phyloP scores from a whole-genome alignment of 1,139 yeast species.

The Arxiozyma slooffiae region DNA sequence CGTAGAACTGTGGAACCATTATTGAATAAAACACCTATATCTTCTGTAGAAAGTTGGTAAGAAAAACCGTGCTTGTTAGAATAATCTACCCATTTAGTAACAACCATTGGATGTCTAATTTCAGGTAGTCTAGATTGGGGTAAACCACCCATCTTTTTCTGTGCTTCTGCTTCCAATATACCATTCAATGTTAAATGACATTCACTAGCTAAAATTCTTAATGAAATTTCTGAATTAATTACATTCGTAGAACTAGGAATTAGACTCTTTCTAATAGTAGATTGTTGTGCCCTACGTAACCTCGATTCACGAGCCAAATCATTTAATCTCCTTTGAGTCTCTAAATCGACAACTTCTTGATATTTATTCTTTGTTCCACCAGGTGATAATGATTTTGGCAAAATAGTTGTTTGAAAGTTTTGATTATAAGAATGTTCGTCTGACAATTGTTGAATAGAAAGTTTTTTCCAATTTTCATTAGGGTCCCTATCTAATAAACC shows the following conservation, averaged over 20 bases:
- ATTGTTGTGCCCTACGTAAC: conserved; percentile 29
- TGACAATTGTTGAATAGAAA: conserved; percentile 4
- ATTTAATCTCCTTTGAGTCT: conserved; percentile 27
- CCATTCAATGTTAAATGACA: conserved; percentile 37
- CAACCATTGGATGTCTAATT: conserved; percentile 57
- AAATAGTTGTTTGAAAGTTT: conserved; percentile 34
- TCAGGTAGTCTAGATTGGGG: conserved; percentile 27
- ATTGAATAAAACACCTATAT: conserved; percentile 84
- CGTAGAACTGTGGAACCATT: conserved; percentile 73
- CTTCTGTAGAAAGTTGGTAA: conserved; percentile 81
- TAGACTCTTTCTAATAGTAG: conserved; percentile 24
- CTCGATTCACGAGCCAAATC: conserved; percentile 30
- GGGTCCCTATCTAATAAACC: conserved; percentile 40
- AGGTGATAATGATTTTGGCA: conserved; percentile 87
- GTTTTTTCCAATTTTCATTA: conserved; percentile 32
- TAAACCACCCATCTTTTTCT: conserved; percentile 33
- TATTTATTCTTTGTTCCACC: conserved; percentile 84
- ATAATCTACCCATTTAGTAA: conserved; percentile 97
- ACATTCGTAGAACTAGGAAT: conserved; percentile 28
- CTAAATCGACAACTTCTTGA: conserved; percentile 48
- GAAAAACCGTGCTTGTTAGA: conserved; percentile 90
- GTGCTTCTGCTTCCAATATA: conserved; percentile 36
- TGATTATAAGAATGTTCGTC: neutral
- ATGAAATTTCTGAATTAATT: conserved; percentile 30
- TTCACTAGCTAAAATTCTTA: conserved; percentile 36